Conservation (phyloP, 1,284 basidiomycete species). For the Pseudozyma thailandica region DNA sequence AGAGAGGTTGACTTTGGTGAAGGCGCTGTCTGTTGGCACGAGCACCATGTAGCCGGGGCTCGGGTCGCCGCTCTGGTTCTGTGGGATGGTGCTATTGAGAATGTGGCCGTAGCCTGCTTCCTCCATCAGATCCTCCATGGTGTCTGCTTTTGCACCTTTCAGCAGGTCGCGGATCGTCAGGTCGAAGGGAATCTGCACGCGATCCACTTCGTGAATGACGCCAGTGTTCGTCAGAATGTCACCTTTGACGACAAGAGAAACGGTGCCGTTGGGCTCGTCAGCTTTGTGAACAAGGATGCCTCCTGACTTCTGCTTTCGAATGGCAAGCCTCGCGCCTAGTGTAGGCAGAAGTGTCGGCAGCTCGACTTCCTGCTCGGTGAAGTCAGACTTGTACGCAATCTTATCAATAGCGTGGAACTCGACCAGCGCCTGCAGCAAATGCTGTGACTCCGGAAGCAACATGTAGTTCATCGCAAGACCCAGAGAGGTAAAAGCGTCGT, state of each 20-base stretch:
- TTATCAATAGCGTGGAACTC: conserved; percentile 84
- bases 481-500: conserved; percentile 84
- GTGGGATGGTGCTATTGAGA: conserved; percentile 77
- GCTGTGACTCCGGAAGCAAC: conserved; percentile 73
- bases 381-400: conserved; percentile 78
- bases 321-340: conserved; percentile 28
- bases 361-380: conserved; percentile 69
- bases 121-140: conserved; percentile 83
- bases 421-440: conserved; percentile 83
- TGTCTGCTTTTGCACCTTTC: conserved; percentile 80
- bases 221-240: conserved; percentile 88
- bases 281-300: conserved; percentile 36
- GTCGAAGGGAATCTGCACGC: conserved; percentile 84
- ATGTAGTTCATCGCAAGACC: conserved; percentile 91
- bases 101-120: conserved; percentile 78
- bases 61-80: conserved; percentile 7
- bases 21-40: conserved; percentile 90
- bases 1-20: conserved; percentile 87
- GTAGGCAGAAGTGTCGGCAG: conserved; percentile 63
- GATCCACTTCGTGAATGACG: conserved; percentile 87
- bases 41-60: conserved; percentile 71
- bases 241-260: conserved; percentile 60
- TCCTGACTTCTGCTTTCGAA: conserved; percentile 47
- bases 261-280: conserved; percentile 17
- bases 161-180: conserved; percentile 84